These are phyloP conservation scores for Neurospora sp. DNA, from an alignment of 495 filamentous ascomycete genomes.

Conservation along the genomic window DNA sequence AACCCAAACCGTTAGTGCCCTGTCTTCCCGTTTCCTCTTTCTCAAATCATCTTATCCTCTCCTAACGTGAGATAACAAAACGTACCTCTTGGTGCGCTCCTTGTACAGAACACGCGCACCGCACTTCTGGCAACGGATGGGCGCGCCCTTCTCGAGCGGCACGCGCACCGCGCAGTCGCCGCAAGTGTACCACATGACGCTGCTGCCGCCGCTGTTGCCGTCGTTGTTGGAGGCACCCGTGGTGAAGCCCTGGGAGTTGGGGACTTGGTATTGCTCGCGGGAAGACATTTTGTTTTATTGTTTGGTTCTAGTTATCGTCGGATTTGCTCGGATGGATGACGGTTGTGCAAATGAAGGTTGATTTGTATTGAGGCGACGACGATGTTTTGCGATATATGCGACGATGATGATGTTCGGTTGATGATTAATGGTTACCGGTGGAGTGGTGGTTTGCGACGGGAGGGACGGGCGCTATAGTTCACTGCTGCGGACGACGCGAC, in stretches of 20 bases:
- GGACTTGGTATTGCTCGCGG: slow-evolving; percentile 52
- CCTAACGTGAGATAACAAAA: too few species aligned
- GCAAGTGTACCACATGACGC: slow-evolving; percentile 72
- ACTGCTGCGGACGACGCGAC: not conserved
- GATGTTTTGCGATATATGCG: not conserved
- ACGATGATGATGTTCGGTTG: not conserved
- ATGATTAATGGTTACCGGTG: not conserved
- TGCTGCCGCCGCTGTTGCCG: slow-evolving; percentile 19
- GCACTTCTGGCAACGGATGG: slow-evolving; percentile 91
- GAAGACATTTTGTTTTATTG: slow-evolving; percentile 28
- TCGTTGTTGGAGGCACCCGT: slow-evolving; percentile 26
- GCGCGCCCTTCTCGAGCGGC: slow-evolving; percentile 68
- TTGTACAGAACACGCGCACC: slow-evolving; percentile 96
- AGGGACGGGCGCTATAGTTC: not conserved
- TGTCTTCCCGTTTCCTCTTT: not conserved
- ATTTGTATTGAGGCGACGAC: not conserved
- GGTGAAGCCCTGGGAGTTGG: slow-evolving; percentile 11
- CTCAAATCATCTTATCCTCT: too few species aligned
- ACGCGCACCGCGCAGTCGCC: slow-evolving; percentile 85
- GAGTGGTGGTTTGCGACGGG: not conserved
- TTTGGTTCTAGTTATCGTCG: not conserved
- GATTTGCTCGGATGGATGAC: not conserved
- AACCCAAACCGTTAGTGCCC: not conserved
- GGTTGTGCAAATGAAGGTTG: too few species aligned
- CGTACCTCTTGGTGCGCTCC: slow-evolving; percentile 91